Conservation (phyloP, 1,139 yeast species). For the Candida labiduridarum region DNA sequence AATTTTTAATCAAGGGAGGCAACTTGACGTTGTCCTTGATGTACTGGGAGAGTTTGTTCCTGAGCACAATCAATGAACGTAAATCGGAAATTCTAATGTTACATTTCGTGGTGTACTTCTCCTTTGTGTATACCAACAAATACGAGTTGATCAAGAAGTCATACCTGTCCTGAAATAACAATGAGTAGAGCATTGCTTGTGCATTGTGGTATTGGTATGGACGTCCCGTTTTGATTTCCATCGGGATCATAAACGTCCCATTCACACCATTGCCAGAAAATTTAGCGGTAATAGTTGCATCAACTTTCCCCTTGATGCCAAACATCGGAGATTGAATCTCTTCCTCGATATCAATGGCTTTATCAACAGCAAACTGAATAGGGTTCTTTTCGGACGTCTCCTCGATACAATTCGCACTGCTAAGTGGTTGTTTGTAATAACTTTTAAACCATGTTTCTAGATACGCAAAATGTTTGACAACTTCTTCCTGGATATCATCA, state of each 20-base stretch:
- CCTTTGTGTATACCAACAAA: slow-evolving; percentile 73
- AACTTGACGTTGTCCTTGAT: slow-evolving; percentile 54
- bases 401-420: slow-evolving; percentile 30
- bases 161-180: slow-evolving; percentile 79
- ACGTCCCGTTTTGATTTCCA: slow-evolving; percentile 88
- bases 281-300: slow-evolving; percentile 76
- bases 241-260: slow-evolving; percentile 62
- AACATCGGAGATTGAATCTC: slow-evolving; percentile 88
- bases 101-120: slow-evolving; percentile 55
- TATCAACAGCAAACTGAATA: slow-evolving; percentile 54
- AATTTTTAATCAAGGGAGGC: slow-evolving; percentile 60
- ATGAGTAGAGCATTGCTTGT: slow-evolving; percentile 83
- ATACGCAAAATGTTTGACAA: slow-evolving; percentile 52
- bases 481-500: slow-evolving; percentile 45
- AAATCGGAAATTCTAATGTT: slow-evolving; percentile 60
- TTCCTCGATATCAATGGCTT: slow-evolving; percentile 84
- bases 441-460: slow-evolving; percentile 65
- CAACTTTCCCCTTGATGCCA: slow-evolving; percentile 91
- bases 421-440: slow-evolving; percentile 37
- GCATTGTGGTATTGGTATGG: slow-evolving; percentile 75
- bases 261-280: slow-evolving; percentile 25
- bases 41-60: slow-evolving; percentile 70
- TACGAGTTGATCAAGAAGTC: slow-evolving; percentile 66
- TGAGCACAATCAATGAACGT: slow-evolving; percentile 60
- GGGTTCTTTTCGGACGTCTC: slow-evolving; percentile 37